Conservation (phyloP, 208 protist genomes). For the Leishmania major region DNA sequence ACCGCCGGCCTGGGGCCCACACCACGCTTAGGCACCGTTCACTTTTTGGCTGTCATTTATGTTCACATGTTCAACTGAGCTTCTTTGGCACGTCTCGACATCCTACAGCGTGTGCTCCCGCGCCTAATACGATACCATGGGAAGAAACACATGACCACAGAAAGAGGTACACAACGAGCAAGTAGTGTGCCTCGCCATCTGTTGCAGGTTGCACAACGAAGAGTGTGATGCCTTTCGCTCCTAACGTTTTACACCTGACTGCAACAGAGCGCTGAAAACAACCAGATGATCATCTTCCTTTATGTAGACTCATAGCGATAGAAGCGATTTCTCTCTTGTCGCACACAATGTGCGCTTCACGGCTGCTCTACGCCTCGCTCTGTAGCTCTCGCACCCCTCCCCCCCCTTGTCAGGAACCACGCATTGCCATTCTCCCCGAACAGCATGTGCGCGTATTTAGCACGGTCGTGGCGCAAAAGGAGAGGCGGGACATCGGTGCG, state of each 20-base stretch:
- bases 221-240: background rate
- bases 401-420: background rate
- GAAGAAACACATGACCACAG: background rate
- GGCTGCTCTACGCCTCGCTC: too few relatives aligned
- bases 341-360: too few relatives aligned
- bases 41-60: background rate
- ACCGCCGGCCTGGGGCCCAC: background rate
- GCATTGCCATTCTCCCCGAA: background rate
- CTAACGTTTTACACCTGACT: background rate
- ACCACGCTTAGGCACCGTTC: background rate
- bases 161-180: background rate
- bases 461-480: background rate
- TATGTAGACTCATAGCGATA: too few relatives aligned
- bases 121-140: background rate
- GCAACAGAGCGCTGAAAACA: too few relatives aligned
- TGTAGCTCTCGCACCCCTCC: too few relatives aligned
- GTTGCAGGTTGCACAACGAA: background rate
- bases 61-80: background rate
- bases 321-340: too few relatives aligned
- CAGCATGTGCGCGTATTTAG: background rate
- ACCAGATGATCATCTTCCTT: too few relatives aligned
- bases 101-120: background rate
- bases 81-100: background rate
- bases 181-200: too few relatives aligned
- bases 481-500: background rate